These are phyloP conservation scores for Chamaenerion angustifolium DNA, from an alignment of 345 rosid species.

Conservation along the genomic window DNA sequence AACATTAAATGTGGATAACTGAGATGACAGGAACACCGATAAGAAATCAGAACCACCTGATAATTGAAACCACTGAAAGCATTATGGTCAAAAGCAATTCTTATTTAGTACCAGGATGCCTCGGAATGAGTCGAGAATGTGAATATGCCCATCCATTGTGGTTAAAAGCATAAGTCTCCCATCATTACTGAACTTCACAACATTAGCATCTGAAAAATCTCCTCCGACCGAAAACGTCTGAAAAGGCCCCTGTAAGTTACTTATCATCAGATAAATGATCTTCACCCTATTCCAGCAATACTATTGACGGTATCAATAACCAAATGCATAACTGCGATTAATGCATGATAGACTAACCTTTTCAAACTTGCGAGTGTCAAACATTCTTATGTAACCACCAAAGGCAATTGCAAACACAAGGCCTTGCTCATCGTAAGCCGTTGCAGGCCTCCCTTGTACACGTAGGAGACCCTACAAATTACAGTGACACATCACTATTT, in stretches of 20 bases:
- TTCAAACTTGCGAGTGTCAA: slow-evolving; percentile 84
- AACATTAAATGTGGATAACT: slow-evolving; percentile 76
- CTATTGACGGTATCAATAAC: not conserved
- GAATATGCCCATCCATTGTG: slow-evolving; percentile 78
- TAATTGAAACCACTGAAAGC: not conserved
- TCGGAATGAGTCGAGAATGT: slow-evolving; percentile 67
- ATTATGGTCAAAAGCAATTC: not conserved
- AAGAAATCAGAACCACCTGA: slow-evolving; percentile 4
- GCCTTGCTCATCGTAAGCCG: slow-evolving; percentile 94
- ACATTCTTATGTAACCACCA: slow-evolving; percentile 89
- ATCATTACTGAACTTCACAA: slow-evolving; percentile 80
- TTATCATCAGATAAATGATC: not conserved
- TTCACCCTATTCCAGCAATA: slow-evolving; percentile 1
- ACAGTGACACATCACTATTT: slow-evolving; percentile 6
- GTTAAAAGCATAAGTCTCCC: slow-evolving; percentile 88
- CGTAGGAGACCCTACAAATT: slow-evolving; percentile 46
- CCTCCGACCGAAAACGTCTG: slow-evolving; percentile 81
- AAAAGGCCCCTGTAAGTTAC: slow-evolving; percentile 58
- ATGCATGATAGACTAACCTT: slow-evolving; percentile 38
- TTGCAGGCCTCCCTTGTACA: slow-evolving; percentile 89
- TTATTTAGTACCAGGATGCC: slow-evolving; percentile 43
- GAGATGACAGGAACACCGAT: slow-evolving; percentile 10
- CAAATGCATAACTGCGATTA: not conserved
- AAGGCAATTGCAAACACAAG: slow-evolving; percentile 78
- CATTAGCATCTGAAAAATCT: slow-evolving; percentile 74